Base-by-base conservation (phyloP, 352 stramenopile genomes). In the Phytophthora citricola region DNA sequence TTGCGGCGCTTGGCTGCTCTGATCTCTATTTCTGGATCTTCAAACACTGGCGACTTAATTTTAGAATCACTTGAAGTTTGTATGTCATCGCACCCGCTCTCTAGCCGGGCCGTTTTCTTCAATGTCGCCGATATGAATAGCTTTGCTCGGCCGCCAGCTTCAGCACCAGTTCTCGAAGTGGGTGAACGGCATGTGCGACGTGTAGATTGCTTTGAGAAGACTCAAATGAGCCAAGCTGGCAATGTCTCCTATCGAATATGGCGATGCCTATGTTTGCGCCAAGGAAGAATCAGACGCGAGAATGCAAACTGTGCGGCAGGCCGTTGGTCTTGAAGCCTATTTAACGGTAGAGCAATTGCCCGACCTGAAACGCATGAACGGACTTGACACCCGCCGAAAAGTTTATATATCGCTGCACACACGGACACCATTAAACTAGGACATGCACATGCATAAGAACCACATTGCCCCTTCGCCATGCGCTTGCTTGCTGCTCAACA, bases 11-110 rank as follows among this genome's bases (percentile, higher is more conserved):
- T 40, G 63, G 49, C 56, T 63, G 66, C 53, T 70, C 45, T 32
- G 48, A 47, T 52, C 43, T 36, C 58, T 69, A 73, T 60, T 59
- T 53, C 54, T 66, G 66, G 55, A 71, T 71, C 57, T 71, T 71
- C 66, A 55, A 54, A 27, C 27, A 43, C 29, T 20, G 22, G n/a
- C 34, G 38, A 59, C 6, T 17, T 63, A 49, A 34, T 63, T 53
- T 44, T 41, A 47, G 29, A 45, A 51, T 46, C 11, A 46, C 32
- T 54, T 59, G 17, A 66, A 46, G 38, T 41, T 52, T 66, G 29
- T 66, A 58, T 66, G 58, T 26, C 15, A n/a, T 11, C 27, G 32
- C 43, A 66, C 58, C 22, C 58, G 49, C 58, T 66, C 58, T 66
- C 32, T 60, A 38, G 26, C 32, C 27, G 49, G 22, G 45, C 17